phyloP scores from a whole-genome alignment of 345 rosid species.

The Eucalyptus regnans region DNA sequence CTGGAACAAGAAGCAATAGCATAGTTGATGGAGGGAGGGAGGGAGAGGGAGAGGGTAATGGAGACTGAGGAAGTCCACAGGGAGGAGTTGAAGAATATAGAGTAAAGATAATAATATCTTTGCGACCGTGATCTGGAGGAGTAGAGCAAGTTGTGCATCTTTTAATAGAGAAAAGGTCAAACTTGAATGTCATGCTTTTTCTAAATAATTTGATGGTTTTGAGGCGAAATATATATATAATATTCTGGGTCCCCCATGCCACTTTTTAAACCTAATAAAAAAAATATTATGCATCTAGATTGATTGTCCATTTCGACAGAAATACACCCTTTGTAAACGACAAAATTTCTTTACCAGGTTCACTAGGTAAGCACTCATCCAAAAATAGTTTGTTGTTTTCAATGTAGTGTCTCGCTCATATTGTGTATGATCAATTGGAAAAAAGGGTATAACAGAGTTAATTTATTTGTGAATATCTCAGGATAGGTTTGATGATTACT shows the following conservation, averaged over 20 bases:
- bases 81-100: not conserved
- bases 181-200: not conserved
- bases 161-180: not conserved
- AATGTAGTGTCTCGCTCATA: not conserved
- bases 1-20: slow-evolving; percentile 4
- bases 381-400: not conserved
- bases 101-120: not conserved
- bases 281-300: not conserved
- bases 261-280: not conserved
- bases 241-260: not conserved
- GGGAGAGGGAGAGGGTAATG: not conserved
- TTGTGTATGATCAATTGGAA: not conserved
- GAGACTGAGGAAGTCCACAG: not conserved
- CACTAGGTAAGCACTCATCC: not conserved
- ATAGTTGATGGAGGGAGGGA: not conserved
- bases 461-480: not conserved
- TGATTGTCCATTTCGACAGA: not conserved
- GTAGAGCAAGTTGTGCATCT: not conserved
- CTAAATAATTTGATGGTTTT: not conserved
- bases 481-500: not conserved
- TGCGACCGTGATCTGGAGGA: no score
- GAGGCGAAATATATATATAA: not conserved
- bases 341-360: not conserved
- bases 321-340: not conserved
- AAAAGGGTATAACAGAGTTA: fast-evolving